phyloP scores from a whole-genome alignment of 108 stramenopile genomes.

The Skeletonema menzelii region DNA sequence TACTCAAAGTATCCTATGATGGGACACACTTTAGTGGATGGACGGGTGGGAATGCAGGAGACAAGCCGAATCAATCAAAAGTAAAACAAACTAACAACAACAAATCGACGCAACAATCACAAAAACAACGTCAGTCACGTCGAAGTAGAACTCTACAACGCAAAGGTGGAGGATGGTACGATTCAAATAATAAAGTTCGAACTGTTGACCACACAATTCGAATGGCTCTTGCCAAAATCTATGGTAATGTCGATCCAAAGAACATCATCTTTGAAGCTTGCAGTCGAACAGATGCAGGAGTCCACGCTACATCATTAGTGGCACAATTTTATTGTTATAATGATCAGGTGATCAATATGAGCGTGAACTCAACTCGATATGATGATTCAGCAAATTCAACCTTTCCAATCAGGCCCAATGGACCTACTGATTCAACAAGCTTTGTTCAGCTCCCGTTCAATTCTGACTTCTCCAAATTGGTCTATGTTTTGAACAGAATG shows the following conservation, averaged over 20 bases:
- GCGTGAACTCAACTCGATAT: not conserved
- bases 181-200: conserved; percentile 10
- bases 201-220: conserved; percentile 50
- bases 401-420: conserved; percentile 34
- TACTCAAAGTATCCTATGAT: conserved; percentile 74
- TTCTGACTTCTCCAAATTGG: conserved; percentile 55
- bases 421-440: conserved; percentile 49
- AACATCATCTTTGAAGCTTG: conserved; percentile 74
- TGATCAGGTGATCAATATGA: not conserved
- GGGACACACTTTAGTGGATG: conserved; percentile 77
- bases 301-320: conserved; percentile 70
- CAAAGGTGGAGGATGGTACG: conserved; percentile 44
- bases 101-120: not conserved
- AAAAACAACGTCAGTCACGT: conserved; percentile 25
- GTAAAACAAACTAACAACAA: conserved; percentile 9
- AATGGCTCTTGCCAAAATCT: conserved; percentile 67
- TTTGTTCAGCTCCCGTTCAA: conserved; percentile 71
- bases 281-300: conserved; percentile 83
- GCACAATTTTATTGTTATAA: conserved; percentile 72
- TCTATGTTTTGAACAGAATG: conserved; percentile 80
- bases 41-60: conserved; percentile 51
- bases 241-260: conserved; percentile 68
- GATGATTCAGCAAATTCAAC: conserved; percentile 2
- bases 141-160: conserved; percentile 44
- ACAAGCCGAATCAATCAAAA: conserved; percentile 1